Percentiles rank a stretch among this genome's conserved stretches.
Evolutionary conservation across 768 basidiomycete species (phyloP).

Genomic region (Lentinula sp.): DNA sequence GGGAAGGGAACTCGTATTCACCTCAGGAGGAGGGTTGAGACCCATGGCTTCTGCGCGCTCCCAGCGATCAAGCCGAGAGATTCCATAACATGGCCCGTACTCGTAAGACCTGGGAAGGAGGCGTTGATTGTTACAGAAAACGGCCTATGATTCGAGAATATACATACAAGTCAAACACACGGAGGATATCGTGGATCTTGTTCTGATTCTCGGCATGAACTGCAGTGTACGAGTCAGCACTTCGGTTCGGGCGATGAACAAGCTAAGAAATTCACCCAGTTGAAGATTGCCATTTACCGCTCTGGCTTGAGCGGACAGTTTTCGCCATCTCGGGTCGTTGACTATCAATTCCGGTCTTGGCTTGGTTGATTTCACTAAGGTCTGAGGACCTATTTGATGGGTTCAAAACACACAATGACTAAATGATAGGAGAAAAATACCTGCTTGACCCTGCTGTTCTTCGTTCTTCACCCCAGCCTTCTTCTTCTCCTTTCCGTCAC

Average conservation of each 20-base stretch:
- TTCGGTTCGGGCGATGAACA: not conserved
- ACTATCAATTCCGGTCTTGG: not conserved
- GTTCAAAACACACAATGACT: no score
- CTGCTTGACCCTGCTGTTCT: not conserved
- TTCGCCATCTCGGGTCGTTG: not conserved
- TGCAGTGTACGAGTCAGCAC: constrained; percentile 19
- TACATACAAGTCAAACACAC: constrained; percentile 71
- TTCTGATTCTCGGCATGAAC: constrained; percentile 63
- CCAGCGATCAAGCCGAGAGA: constrained; percentile 84
- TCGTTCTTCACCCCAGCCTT: not conserved
- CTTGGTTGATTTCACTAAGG: not conserved
- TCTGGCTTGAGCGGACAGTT: constrained; percentile 8
- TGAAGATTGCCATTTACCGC: constrained; percentile 47
- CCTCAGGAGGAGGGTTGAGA: constrained; percentile 75
- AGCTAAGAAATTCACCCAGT: constrained; percentile 45
- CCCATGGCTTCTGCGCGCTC: constrained; percentile 76
- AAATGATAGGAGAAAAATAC: not conserved
- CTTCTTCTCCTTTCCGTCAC: not conserved
- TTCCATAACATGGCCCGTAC: constrained; percentile 76
- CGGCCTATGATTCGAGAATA: not conserved
- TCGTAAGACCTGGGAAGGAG: constrained; percentile 52
- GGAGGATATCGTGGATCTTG: constrained; percentile 65
- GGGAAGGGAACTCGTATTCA: constrained; percentile 22
- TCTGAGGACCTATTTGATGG: not conserved
- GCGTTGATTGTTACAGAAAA: not conserved